Conservation (phyloP, 192 early-diverging fungal genomes). For the Coemansia sp. region DNA sequence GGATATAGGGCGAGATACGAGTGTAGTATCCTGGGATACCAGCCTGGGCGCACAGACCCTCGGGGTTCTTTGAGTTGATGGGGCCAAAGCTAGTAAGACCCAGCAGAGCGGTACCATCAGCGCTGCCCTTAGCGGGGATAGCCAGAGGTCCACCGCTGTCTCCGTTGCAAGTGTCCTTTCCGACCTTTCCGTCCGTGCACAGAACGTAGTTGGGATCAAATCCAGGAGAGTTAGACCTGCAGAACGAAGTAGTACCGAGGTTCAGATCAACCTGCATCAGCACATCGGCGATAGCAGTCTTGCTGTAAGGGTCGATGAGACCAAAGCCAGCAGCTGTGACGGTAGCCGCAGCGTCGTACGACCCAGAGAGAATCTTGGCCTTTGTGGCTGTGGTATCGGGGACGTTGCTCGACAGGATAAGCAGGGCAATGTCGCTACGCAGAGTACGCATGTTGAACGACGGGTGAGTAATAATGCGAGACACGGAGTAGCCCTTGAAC, state of each 20-base stretch:
- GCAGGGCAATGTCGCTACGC: slow-evolving; percentile 42
- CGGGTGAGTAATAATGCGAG: slow-evolving; percentile 29
- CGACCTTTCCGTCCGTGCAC: slow-evolving; percentile 47
- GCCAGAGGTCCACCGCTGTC: slow-evolving; percentile 51
- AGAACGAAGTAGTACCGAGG: slow-evolving; percentile 15
- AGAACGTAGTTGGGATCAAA: slow-evolving; percentile 23
- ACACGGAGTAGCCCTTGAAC: slow-evolving; percentile 28
- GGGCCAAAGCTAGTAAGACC: slow-evolving; percentile 47
- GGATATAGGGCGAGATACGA: slow-evolving; percentile 34
- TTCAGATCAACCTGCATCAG: slow-evolving; percentile 45
- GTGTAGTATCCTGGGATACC: slow-evolving; percentile 50
- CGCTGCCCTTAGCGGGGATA: slow-evolving; percentile 20
- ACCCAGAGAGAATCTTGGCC: slow-evolving; percentile 33
- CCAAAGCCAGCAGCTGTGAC: slow-evolving; percentile 50
- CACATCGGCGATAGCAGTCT: slow-evolving; percentile 12
- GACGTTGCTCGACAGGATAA: slow-evolving; percentile 30
- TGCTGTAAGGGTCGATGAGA: slow-evolving; percentile 26
- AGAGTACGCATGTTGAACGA: slow-evolving; percentile 26
- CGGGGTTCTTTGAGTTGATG: slow-evolving; percentile 20
- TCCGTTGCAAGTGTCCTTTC: slow-evolving; percentile 51
- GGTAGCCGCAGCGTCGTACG: slow-evolving; percentile 16
- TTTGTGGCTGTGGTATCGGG: slow-evolving; percentile 10
- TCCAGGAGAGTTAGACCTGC: slow-evolving; percentile 14
- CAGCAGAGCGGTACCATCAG: slow-evolving; percentile 21
- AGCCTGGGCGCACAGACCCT: slow-evolving; percentile 28